Percentiles rank a stretch among this genome's conserved stretches.
phyloP scores from a whole-genome alignment of 345 rosid genomes.

The Arabis hirsuta region DNA sequence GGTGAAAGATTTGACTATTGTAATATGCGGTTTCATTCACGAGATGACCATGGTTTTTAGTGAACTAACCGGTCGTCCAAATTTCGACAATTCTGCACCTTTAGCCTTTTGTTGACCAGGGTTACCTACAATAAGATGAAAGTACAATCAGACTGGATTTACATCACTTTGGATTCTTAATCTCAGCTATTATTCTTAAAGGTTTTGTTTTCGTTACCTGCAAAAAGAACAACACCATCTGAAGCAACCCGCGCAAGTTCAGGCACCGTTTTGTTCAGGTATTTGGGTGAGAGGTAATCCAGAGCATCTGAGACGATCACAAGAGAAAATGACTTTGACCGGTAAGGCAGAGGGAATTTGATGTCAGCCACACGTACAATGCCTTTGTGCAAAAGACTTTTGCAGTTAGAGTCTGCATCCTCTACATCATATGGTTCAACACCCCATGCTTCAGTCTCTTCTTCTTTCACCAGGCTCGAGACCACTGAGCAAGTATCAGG shows the following conservation, averaged over 20 bases:
- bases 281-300: conserved; percentile 88
- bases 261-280: conserved; percentile 84
- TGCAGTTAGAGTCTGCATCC: conserved; percentile 80
- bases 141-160: conserved; percentile 8
- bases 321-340: conserved; percentile 88
- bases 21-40: conserved; percentile 12
- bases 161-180: conserved; percentile 7
- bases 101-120: conserved; percentile 85
- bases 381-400: conserved; percentile 74
- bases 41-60: conserved; percentile 4
- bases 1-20: neutral
- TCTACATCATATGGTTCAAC: conserved; percentile 96
- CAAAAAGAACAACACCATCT: conserved; percentile 72
- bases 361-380: conserved; percentile 90
- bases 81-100: conserved; percentile 78
- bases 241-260: conserved; percentile 89
- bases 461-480: conserved; percentile 72
- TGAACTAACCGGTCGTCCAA: conserved; percentile 80
- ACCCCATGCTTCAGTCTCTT: conserved; percentile 95
- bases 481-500: conserved; percentile 94
- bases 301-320: conserved; percentile 88
- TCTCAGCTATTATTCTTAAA: neutral
- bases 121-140: conserved; percentile 45
- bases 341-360: conserved; percentile 86
- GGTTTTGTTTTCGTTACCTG: conserved; percentile 55